Base-by-base conservation (phyloP, 1,284 basidiomycete species). In the Irpex rosettiformis region DNA sequence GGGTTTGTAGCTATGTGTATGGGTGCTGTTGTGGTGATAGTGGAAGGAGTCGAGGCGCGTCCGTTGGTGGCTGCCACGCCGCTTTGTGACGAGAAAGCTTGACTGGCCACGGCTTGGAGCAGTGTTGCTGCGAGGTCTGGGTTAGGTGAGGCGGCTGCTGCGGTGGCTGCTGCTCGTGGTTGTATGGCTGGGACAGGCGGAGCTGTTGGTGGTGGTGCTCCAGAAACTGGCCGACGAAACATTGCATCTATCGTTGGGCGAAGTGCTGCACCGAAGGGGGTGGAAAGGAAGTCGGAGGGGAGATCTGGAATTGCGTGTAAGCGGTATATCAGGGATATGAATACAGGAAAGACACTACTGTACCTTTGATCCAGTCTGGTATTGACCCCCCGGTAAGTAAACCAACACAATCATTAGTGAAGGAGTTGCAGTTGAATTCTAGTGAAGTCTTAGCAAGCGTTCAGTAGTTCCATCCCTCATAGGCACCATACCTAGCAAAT, bases 381-480 rank as follows among this genome's bases (percentile, higher is more conserved):
- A 95, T 91, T 22, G 84, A 84, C 2, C 79, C 77, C 21, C 93
- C 92, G 0, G 91, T 94, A 54, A 96, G 74, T 69, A 96, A 94
- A 1, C 89, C 93, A 30, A 93, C 74, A 55, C 86, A 86, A 64
- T 96, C 94, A 60, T 91, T 91, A 0, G 93, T 94, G 66, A 97
- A 97, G 1, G 91, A 89, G 70, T 96, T 96, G 72, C 93, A 96
- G 65, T 93, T 93, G 64, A 92, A 92, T 52, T 93, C 90, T 91
- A 60, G 0, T 37, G 4, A 16, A 16, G 4, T 2, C 5, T 3
- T 37, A 5, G 33, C 33, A 37, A 16, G 33, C 33, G 11, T n/a
- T n/a, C n/a, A n/a, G n/a, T n/a, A n/a, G n/a, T n/a, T n/a, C n/a
- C n/a, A n/a, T n/a, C n/a, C n/a, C n/a, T n/a, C n/a, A n/a, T n/a